Evolutionary conservation across 306 rosid species (phyloP), one percentile per base, ranked within the genome.

Genomic region (Dicorynia guianensis): DNA sequence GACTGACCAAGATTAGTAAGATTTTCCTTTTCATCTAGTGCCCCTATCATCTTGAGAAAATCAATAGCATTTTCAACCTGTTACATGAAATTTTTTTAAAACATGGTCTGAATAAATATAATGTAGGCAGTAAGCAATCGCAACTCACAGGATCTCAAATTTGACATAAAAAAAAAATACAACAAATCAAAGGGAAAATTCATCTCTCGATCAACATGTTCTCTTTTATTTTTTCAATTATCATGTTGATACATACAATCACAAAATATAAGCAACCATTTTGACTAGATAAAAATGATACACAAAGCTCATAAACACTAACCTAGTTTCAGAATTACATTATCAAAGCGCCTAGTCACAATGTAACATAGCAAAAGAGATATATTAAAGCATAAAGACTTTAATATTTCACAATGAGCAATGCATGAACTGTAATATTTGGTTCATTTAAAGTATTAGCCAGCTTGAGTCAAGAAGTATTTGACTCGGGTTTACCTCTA

Each of bases 61-160:
- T 72, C 91, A 70, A 95, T 85, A 49, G 98, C 98, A 87, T 95
- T 95, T 90, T 95, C 96, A 53, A 95, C 98, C 98, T 93, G 90
- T 82, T 15, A 73, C 63, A 65, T 76, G 35, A 72, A 62, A 58
- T 33, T 66, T 75, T 75, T 63, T 80, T 64, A 76, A 73, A 67
- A 49, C 44, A 20, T 60, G 46, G 54, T 67, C 11, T 50, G 13
- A 63, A 67, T 66, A 52, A 14, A 58, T 49, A 70, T 52, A 33
- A 49, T 38, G 18, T 20, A 63, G 7, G 2, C 8, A 6, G 46
- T 40, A 40, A 40, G 9, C 5, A n/a, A 80, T 42, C 54, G 53
- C 30, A 25, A 25, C 76, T 34, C 56, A 49, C 15, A 2, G 35
- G 55, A 46, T 39, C 64, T 62, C 60, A 60, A 60, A 60, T 73